Conservation (phyloP, 768 basidiomycete species). For the Kwoniella dendrophila region DNA sequence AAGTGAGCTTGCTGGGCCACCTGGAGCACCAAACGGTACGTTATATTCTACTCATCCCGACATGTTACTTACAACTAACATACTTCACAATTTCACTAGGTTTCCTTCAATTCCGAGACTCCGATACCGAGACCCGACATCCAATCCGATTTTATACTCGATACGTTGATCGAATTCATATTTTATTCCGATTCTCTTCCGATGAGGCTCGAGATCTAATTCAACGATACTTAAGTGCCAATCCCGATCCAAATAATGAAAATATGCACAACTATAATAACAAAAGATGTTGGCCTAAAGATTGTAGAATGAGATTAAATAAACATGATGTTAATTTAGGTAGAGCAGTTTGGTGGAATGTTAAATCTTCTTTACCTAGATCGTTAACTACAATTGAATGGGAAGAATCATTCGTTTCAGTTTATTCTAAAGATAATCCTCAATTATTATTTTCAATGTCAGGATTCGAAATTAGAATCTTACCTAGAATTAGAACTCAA, state of each 20-base stretch:
- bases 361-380: conserved; percentile 92
- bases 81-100: conserved; percentile 50
- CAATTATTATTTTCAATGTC: conserved; percentile 98
- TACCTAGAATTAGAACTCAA: conserved; percentile 93
- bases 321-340: conserved; percentile 99
- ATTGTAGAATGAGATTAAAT: conserved; percentile 97
- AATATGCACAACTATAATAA: conserved; percentile 99
- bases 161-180: conserved; percentile 91
- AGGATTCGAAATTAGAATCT: conserved; percentile 96
- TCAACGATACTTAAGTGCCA: conserved; percentile 93
- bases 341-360: conserved; percentile 98
- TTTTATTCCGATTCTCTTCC: conserved; percentile 95
- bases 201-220: conserved; percentile 97
- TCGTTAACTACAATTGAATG: conserved; percentile 98
- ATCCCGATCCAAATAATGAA: conserved; percentile 97
- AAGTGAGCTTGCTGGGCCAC: conserved; percentile 98
- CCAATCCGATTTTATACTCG: conserved; percentile 98
- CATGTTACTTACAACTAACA: no score
- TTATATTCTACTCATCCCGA: not conserved
- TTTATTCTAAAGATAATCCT: conserved; percentile 96
- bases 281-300: conserved; percentile 98
- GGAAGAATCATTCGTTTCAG: conserved; percentile 97
- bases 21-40: conserved; percentile 83
- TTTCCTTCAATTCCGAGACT: conserved; percentile 95
- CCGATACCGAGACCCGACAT: conserved; percentile 90